Percentiles rank a stretch among this genome's conserved stretches.
phyloP scores from a whole-genome alignment of 1,284 basidiomycete genomes.

The Mixia osmundae region DNA sequence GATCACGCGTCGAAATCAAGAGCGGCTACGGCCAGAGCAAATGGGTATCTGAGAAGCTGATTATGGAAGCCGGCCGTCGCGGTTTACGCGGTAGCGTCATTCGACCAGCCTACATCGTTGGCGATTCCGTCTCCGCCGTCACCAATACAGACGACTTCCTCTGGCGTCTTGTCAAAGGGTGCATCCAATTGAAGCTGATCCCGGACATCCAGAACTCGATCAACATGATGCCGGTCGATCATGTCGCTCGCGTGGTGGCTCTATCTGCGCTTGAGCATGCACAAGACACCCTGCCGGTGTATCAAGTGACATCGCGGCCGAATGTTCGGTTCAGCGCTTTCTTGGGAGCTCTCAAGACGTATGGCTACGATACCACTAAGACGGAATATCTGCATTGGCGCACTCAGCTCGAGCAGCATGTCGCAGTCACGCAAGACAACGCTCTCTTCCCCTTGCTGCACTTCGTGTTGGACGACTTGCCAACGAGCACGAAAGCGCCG shows the following conservation, averaged over 20 bases:
- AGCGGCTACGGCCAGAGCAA: slow-evolving; percentile 94
- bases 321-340: slow-evolving; percentile 75
- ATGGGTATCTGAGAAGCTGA: slow-evolving; percentile 90
- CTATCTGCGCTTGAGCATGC: slow-evolving; percentile 33
- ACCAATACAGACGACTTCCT: slow-evolving; percentile 99
- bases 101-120: slow-evolving; percentile 87
- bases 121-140: slow-evolving; percentile 67
- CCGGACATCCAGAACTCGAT: slow-evolving; percentile 97
- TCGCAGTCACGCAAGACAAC: slow-evolving; percentile 79
- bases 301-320: slow-evolving; percentile 73
- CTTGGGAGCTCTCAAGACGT: slow-evolving; percentile 45
- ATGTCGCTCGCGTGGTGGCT: slow-evolving; percentile 64
- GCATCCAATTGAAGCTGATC: slow-evolving; percentile 77
- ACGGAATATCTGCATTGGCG: slow-evolving; percentile 88
- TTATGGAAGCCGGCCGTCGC: slow-evolving; percentile 68
- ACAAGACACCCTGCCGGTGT: slow-evolving; percentile 34
- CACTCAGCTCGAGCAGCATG: slow-evolving; percentile 74
- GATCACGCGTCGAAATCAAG: slow-evolving; percentile 47
- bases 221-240: slow-evolving; percentile 96
- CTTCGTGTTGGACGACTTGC: slow-evolving; percentile 90
- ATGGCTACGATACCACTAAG: slow-evolving; percentile 55
- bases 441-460: slow-evolving; percentile 92
- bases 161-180: slow-evolving; percentile 94
- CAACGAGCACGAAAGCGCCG: slow-evolving; percentile 84
- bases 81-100: slow-evolving; percentile 75